Base-by-base conservation (phyloP, 1,139 yeast species). In the Nakaseomyces glabratus region DNA sequence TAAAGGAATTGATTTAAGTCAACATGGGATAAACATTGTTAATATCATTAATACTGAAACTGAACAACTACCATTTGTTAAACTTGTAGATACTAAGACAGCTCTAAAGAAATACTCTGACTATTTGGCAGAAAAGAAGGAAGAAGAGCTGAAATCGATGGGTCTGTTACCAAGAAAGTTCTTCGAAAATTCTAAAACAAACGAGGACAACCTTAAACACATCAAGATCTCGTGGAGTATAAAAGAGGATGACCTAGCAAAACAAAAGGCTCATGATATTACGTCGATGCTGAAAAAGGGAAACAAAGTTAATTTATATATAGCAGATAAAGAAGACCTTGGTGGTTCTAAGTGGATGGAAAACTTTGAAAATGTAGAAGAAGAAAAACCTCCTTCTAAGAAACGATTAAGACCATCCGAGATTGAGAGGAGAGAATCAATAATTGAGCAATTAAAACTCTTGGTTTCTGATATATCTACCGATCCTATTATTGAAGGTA, bases 191-290 rank as follows among this genome's bases (percentile, higher is more conserved):
- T 33, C 28, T 17, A 48, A 48, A 24, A 54, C 44, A 20, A 43
- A 49, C 23, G 63, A 58, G 6, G 48, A 47, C 6, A 51, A 53
- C 31, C 37, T 54, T 5, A 68, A 68, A 40, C 51, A 57, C 25
- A 52, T 68, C 15, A 62, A 61, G 35, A 45, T 68, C 5, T 60
- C 69, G 2, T 68, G 73, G 73, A 62, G 61, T 30, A 68, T 68
- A 6, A 61, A 61, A 8, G 49, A 53, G 17, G 60, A 59, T 29
- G 73, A 68, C 47, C 47, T 68, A 19, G 46, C 43, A n/a, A 60
- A 61, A 15, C 73, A 68, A 37, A 68, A 68, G 43, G 51, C 55
- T 2, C 59, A 61, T 39, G 73, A 68, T 39, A 63, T 68, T n/a
- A 43, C 49, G 15, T 44, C 49, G 2, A 62, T 62, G 22, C 40